Conservation (phyloP, 208 protist genomes). For the Giardia muris region DNA sequence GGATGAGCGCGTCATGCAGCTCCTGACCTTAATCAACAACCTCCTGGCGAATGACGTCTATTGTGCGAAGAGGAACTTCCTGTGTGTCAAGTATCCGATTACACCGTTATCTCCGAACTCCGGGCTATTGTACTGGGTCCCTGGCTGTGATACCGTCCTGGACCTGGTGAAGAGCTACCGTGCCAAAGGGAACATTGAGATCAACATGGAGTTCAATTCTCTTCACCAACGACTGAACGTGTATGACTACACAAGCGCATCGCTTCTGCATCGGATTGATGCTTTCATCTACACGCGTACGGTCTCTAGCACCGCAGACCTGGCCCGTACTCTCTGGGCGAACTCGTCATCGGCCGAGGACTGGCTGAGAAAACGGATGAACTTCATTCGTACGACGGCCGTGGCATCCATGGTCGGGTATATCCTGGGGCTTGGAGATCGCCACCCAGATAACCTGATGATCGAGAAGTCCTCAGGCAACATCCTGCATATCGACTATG, state of each 20-base stretch:
- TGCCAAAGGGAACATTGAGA: conserved; percentile 59
- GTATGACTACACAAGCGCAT: conserved; percentile 73
- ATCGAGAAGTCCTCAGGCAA: conserved; percentile 82
- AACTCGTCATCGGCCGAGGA: conserved; percentile 75
- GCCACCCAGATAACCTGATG: conserved; percentile 98
- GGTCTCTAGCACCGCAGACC: conserved; percentile 38
- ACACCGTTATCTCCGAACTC: conserved; percentile 94
- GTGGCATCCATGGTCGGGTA: conserved; percentile 85
- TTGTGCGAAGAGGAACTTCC: neutral
- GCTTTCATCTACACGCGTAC: conserved; percentile 36
- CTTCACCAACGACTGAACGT: conserved; percentile 55
- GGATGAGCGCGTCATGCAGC: conserved; percentile 99
- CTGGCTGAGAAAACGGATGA: conserved; percentile 87
- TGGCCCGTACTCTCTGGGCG: conserved; percentile 80
- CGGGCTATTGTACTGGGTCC: conserved; percentile 91
- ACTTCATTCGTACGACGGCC: conserved; percentile 88
- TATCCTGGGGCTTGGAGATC: conserved; percentile 70
- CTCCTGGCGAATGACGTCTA: conserved; percentile 56
- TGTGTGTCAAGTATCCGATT: conserved; percentile 74
- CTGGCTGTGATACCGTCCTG: conserved; percentile 90
- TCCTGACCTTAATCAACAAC: conserved; percentile 94
- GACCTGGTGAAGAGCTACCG: conserved; percentile 88
- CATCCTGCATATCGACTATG: conserved; percentile 99
- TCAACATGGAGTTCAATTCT: conserved; percentile 42
- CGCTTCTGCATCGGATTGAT: conserved; percentile 87